phyloP scores from a whole-genome alignment of 495 filamentous ascomycete species.

The Penicillium canescens region DNA sequence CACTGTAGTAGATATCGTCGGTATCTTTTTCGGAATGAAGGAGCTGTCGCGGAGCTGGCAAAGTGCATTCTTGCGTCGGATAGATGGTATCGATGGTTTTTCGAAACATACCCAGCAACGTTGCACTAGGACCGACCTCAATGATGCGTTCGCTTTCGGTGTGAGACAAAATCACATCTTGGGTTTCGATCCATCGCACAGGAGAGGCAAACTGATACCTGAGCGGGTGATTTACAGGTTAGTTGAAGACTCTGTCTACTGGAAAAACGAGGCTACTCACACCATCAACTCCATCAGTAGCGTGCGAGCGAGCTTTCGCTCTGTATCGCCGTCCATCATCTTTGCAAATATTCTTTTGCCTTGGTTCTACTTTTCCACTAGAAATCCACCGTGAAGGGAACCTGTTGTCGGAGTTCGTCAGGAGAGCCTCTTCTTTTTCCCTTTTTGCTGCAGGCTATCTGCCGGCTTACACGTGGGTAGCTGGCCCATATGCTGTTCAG shows the following conservation, averaged over 20 bases:
- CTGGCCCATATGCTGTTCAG: not conserved
- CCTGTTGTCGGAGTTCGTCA: not conserved
- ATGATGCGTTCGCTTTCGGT: not conserved
- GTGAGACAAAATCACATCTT: not conserved
- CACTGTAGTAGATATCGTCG: not conserved
- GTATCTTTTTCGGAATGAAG: not conserved
- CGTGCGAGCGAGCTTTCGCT: not conserved
- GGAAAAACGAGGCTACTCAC: not conserved
- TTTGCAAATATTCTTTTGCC: not conserved
- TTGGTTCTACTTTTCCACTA: not conserved
- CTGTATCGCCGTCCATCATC: not conserved
- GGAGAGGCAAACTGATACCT: not conserved
- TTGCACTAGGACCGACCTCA: not conserved
- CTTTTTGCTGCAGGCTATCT: not conserved
- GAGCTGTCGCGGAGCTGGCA: not conserved
- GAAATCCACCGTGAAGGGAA: not conserved
- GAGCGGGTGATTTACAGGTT: not conserved
- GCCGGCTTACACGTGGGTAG: not conserved
- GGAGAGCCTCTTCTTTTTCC: not conserved
- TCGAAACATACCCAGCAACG: not conserved
- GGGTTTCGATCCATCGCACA: not conserved
- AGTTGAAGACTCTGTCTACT: not conserved
- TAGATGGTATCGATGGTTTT: slow-evolving; percentile 1
- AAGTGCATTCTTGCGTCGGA: not conserved
- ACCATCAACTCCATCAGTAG: slow-evolving; percentile 1